phyloP scores from a whole-genome alignment of 1,139 yeast species.

The Yamadazyma triangularis region DNA sequence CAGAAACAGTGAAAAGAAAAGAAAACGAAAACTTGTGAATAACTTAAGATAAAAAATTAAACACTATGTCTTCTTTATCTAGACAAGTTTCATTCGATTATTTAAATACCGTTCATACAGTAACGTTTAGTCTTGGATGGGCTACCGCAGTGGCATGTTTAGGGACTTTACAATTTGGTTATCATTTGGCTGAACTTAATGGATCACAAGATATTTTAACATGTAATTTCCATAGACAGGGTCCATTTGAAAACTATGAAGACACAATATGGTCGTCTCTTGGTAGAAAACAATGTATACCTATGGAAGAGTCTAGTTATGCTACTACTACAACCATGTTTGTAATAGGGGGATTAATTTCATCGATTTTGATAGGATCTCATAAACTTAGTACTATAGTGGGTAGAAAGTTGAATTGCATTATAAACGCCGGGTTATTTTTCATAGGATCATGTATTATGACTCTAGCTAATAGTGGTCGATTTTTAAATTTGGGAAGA shows the following conservation, averaged over 20 bases:
- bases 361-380: constrained; percentile 30
- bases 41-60: too few relatives aligned
- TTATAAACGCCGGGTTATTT: constrained; percentile 21
- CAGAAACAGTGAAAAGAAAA: too few relatives aligned
- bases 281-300: constrained; percentile 26
- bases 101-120: constrained; percentile 19
- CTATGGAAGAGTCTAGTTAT: constrained; percentile 19
- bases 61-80: too few relatives aligned
- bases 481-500: constrained; percentile 23
- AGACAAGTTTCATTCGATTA: constrained; percentile 7
- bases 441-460: constrained; percentile 25
- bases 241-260: constrained; percentile 19
- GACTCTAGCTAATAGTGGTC: constrained; percentile 18
- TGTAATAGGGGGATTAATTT: constrained; percentile 33
- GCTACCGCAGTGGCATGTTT: constrained; percentile 51
- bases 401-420: constrained; percentile 26
- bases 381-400: constrained; percentile 17
- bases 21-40: too few relatives aligned
- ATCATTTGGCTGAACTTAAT: constrained; percentile 83
- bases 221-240: constrained; percentile 26
- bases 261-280: constrained; percentile 24
- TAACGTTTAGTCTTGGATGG: constrained; percentile 29
- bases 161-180: constrained; percentile 84
- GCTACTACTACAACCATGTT: constrained; percentile 33
- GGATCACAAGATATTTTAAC: constrained; percentile 70